Conservation (phyloP, 2,329 filamentous ascomycete species). For the Diaporthe aspalathi region DNA sequence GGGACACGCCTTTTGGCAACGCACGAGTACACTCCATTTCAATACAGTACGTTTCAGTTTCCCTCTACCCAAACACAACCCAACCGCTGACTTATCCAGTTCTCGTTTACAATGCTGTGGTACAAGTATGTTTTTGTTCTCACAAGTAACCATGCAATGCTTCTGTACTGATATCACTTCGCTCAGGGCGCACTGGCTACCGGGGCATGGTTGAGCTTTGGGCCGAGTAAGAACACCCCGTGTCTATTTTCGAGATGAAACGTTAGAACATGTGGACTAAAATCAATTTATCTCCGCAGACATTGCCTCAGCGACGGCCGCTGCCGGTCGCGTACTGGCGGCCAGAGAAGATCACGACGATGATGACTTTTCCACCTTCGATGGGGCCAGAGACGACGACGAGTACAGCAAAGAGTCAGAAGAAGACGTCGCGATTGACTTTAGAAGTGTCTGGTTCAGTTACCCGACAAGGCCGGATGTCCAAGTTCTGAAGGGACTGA, state of each 20-base stretch:
- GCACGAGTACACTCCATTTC: slow-evolving; percentile 48
- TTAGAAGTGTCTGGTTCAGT: slow-evolving; percentile 32
- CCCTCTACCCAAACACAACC: rapidly evolving
- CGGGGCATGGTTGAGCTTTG: slow-evolving; percentile 49
- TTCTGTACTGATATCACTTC: not conserved
- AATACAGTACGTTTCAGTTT: slow-evolving; percentile 41
- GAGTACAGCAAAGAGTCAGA: slow-evolving; percentile 41
- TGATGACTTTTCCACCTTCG: not conserved
- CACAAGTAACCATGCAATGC: rapidly evolving
- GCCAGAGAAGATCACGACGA: slow-evolving; percentile 24
- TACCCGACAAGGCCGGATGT: slow-evolving; percentile 31
- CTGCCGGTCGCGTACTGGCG: slow-evolving; percentile 46
- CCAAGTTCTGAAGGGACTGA: slow-evolving; percentile 20
- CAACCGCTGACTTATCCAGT: slow-evolving; percentile 16
- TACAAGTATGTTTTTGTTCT: slow-evolving; percentile 44
- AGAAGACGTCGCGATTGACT: slow-evolving; percentile 41
- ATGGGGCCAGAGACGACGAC: slow-evolving; percentile 47
- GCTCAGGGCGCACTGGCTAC: slow-evolving; percentile 42
- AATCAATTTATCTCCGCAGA: not conserved
- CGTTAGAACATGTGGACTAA: not conserved
- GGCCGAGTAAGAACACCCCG: slow-evolving; percentile 40
- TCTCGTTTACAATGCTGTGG: slow-evolving; percentile 49
- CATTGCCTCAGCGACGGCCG: slow-evolving; percentile 48
- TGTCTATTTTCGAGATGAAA: too few species aligned
- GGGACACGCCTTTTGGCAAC: slow-evolving; percentile 46